Percentiles rank a stretch among this genome's conserved stretches.
Conservation (phyloP, 257 asterid genomes). For the Lithospermum erythrorhizon region DNA sequence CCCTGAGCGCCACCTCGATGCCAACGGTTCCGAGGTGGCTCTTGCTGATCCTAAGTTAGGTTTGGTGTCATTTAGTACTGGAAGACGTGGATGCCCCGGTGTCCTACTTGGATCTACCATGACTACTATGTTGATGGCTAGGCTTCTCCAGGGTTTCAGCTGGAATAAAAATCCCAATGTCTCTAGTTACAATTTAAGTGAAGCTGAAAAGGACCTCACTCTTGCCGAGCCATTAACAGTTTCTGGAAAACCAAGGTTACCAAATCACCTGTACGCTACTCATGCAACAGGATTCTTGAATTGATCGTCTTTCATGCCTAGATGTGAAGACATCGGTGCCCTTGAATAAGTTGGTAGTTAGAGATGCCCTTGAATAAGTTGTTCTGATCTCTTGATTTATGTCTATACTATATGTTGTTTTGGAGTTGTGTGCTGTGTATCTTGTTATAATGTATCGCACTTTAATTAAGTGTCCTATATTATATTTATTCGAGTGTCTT, state of each 20-base stretch:
- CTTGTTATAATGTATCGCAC: too few species aligned
- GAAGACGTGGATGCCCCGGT: conserved; percentile 12
- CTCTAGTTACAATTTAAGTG: neutral
- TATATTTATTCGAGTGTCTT: too few species aligned
- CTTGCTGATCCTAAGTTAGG: conserved; percentile 3
- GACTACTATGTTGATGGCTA: conserved; percentile 10
- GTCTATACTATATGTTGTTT: too few species aligned
- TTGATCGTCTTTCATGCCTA: too few species aligned
- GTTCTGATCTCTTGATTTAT: too few species aligned
- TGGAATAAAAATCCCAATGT: conserved; percentile 2
- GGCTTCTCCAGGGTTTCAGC: conserved; percentile 15
- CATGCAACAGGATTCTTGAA: too few species aligned
- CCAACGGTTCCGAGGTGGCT: neutral
- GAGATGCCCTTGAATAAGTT: too few species aligned
- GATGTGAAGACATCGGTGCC: too few species aligned
- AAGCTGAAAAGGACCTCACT: neutral
- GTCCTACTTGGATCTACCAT: neutral
- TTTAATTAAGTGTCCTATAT: too few species aligned
- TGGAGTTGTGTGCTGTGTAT: too few species aligned
- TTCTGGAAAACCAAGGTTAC: conserved; percentile 3
- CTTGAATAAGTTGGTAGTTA: too few species aligned
- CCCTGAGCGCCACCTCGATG: conserved; percentile 5
- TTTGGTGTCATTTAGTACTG: conserved; percentile 3
- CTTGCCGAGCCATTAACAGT: neutral
- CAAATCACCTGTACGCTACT: neutral